Base-by-base conservation (phyloP, 1,284 basidiomycete species). In the Ganoderma multipileum region DNA sequence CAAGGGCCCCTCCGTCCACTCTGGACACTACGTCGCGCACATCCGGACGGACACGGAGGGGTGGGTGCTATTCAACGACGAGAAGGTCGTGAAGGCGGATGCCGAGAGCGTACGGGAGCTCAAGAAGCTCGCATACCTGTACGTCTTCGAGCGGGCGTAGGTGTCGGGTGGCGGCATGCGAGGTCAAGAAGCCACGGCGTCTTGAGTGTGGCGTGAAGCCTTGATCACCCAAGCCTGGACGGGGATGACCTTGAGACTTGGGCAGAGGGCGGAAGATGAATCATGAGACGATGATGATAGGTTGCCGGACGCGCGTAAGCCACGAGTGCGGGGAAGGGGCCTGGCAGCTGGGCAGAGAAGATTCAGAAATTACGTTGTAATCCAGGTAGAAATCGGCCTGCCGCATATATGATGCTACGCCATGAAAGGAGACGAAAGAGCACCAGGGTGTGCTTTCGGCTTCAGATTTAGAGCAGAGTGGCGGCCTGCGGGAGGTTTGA, bases 41-140 rank as follows among this genome's bases (percentile, higher is more conserved):
- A 86, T 96, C 50, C 84, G 85, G 52, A 75, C 75, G 23, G 82
- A 83, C 28, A 9, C 41, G 8, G 88, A 87, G 39, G 84, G 80
- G 8, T 97, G 96, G 95, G 91, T 96, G 66, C 80, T 98, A 74
- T 97, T 95, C 82, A 98, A 98, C 75, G 96, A 98, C 79, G 96
- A 98, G 83, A 98, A 98, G 83, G 96, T 98, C 6, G 95, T 96
- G 5, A 89, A 87, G 75, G 95, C 95, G 3, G 93, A 95, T 75
- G 85, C 82, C 73, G 88, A 93, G 80, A 93, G 91, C 76, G 91
- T 94, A 42, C 82, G 77, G 14, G 86, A 88, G 67, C 82, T 97
- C 83, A 92, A 93, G 81, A 86, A 86, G 78, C 79, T 95, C 73
- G 96, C 95, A 52, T 97, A 98, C 84, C 80, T 98, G 82, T 97